Conservation (phyloP, 352 stramenopile genomes). For the Phytophthora lateralis region DNA sequence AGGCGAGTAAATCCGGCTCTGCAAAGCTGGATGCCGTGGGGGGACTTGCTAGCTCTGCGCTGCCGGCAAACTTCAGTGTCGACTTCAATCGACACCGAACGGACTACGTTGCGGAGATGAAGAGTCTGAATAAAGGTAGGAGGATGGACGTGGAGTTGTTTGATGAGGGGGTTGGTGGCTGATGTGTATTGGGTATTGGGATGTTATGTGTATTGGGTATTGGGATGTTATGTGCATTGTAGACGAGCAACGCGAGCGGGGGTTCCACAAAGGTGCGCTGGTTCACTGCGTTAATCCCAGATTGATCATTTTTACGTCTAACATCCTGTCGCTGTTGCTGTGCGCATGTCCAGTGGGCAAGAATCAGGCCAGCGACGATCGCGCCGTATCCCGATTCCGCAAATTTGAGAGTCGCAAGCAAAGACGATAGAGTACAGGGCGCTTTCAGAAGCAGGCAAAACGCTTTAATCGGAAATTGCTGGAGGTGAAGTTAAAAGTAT, state of each 20-base stretch:
- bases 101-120: constrained; percentile 73
- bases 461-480: background rate
- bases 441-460: background rate
- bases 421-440: constrained; percentile 22
- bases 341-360: constrained; percentile 59
- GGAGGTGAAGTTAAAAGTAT: too few relatives aligned
- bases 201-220: constrained; percentile 1
- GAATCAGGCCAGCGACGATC: constrained; percentile 66
- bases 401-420: constrained; percentile 72
- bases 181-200: constrained; percentile 2
- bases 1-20: constrained; percentile 8
- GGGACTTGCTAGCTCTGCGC: constrained; percentile 52
- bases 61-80: constrained; percentile 77
- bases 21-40: constrained; percentile 25
- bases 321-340: constrained; percentile 10
- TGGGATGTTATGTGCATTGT: constrained; percentile 4
- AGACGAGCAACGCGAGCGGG: constrained; percentile 76
- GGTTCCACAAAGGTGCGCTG: constrained; percentile 57
- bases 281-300: background rate
- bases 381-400: constrained; percentile 69
- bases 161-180: constrained; percentile 1
- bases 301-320: background rate
- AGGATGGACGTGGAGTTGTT: background rate
- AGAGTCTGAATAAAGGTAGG: constrained; percentile 68
- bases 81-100: constrained; percentile 80